phyloP scores from a whole-genome alignment of 1,139 yeast genomes.

The Citeromyces hawaiiensis region DNA sequence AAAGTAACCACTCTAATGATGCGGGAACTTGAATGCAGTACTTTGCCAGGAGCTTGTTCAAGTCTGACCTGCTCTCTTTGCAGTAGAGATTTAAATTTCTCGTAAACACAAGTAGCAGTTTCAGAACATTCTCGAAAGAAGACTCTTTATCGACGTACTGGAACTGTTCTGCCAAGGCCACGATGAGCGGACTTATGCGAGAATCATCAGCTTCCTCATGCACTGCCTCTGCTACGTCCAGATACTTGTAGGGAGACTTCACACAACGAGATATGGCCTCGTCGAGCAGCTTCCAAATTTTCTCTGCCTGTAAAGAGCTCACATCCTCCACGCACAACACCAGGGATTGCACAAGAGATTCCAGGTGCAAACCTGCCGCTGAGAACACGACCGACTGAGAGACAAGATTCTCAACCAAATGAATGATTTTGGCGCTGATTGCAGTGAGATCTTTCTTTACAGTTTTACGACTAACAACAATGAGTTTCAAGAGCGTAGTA shows the following conservation, averaged over 20 bases:
- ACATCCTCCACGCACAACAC: background rate
- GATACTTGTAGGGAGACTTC: constrained; percentile 70
- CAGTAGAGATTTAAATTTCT: background rate
- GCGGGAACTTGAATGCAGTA: background rate
- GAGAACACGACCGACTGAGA: constrained; percentile 33
- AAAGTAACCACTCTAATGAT: background rate
- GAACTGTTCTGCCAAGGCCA: constrained; percentile 65
- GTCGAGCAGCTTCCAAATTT: constrained; percentile 52
- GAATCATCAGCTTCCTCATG: constrained; percentile 9
- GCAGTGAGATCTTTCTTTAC: background rate
- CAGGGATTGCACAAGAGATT: background rate
- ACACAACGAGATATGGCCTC: constrained; percentile 61
- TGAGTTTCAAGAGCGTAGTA: constrained; percentile 39
- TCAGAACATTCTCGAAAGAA: constrained; percentile 11
- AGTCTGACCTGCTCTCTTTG: background rate
- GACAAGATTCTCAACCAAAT: constrained; percentile 24
- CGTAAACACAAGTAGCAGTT: background rate
- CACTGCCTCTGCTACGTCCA: constrained; percentile 42
- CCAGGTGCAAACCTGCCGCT: constrained; percentile 21
- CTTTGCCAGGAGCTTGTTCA: background rate
- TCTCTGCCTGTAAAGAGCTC: constrained; percentile 11
- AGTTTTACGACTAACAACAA: background rate
- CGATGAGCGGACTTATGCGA: constrained; percentile 48
- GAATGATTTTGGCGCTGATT: constrained; percentile 18
- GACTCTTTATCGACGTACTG: constrained; percentile 29